A percentile compares a stretch with the other conserved stretches of the same genome.
These are phyloP conservation scores for Umbelopsis isabellina DNA, from an alignment of 192 early-diverging fungal genomes.

Conservation along the genomic window DNA sequence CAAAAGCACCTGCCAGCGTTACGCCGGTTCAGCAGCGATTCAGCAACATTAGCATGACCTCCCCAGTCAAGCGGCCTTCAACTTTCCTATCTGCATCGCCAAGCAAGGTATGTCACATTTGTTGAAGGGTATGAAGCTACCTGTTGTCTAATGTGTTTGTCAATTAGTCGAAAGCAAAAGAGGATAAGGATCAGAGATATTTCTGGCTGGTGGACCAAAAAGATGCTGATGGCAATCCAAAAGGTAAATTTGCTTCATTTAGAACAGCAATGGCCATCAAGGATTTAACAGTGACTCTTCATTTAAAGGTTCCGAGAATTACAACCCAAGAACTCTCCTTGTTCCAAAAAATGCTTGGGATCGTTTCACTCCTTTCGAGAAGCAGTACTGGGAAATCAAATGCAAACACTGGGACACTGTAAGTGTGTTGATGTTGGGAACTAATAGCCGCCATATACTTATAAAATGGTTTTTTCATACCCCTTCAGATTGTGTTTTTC, in stretches of 20 bases:
- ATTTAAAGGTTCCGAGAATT: conserved; percentile 66
- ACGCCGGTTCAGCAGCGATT: conserved; percentile 25
- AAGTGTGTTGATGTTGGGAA: neutral
- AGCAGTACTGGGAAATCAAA: conserved; percentile 99
- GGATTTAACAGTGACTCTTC: no score
- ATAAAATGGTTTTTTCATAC: neutral
- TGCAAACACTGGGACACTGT: conserved; percentile 89
- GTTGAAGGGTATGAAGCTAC: no score
- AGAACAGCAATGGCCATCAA: neutral
- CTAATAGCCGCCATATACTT: neutral
- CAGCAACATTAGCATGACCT: conserved; percentile 15
- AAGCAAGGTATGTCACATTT: neutral
- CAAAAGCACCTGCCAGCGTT: conserved; percentile 1
- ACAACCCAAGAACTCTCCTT: conserved; percentile 90
- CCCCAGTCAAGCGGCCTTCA: neutral
- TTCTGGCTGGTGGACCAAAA: conserved; percentile 81
- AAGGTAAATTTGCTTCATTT: conserved; percentile 42
- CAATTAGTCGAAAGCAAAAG: conserved; percentile 52
- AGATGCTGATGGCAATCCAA: conserved; percentile 74
- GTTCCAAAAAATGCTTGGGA: conserved; percentile 83
- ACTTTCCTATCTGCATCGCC: neutral
- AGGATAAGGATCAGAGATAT: conserved; percentile 85
- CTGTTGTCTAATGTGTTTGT: no score
- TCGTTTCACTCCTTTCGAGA: conserved; percentile 93
- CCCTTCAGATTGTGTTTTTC: conserved; percentile 80